Evolutionary conservation across 2,329 filamentous ascomycete species (phyloP).

Genomic region (Verticillium longisporum): DNA sequence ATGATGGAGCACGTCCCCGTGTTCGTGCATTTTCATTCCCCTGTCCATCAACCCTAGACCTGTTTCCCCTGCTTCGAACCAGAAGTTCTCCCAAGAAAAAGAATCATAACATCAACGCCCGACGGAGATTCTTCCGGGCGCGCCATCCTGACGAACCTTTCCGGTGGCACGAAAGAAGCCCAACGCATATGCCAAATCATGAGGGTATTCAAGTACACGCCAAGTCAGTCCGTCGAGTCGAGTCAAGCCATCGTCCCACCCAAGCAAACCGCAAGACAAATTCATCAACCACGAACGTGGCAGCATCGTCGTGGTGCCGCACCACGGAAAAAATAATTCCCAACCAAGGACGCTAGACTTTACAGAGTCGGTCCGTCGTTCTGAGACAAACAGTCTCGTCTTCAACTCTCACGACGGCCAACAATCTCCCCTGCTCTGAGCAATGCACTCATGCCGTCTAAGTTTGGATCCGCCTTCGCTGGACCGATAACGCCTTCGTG

Average conservation of each 20-base stretch:
- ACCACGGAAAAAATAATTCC: not conserved
- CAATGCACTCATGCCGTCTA: slow-evolving; percentile 55
- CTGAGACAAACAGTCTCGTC: not conserved
- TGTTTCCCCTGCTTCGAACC: not conserved
- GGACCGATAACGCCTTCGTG: slow-evolving; percentile 1
- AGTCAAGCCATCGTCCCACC: not conserved
- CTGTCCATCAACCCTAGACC: not conserved
- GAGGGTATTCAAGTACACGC: slow-evolving; percentile 11
- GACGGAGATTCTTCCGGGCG: not conserved
- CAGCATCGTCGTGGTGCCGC: not conserved
- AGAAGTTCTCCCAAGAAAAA: not conserved
- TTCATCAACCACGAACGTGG: not conserved
- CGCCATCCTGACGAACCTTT: not conserved
- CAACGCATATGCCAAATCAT: slow-evolving; percentile 8
- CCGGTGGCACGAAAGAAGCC: not conserved
- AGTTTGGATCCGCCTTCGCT: slow-evolving; percentile 11
- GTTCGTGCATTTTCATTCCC: not conserved
- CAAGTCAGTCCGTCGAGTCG: slow-evolving; percentile 1
- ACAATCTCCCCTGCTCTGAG: slow-evolving; percentile 54
- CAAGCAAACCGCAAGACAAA: not conserved
- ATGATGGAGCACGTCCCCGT: not conserved
- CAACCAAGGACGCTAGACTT: not conserved
- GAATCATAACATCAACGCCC: not conserved
- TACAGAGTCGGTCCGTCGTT: not conserved
- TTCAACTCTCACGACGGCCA: slow-evolving; percentile 26